Percentiles rank a stretch among this genome's conserved stretches.
phyloP scores from a whole-genome alignment of 768 basidiomycete species.

The Termitomyces eurrhizus region DNA sequence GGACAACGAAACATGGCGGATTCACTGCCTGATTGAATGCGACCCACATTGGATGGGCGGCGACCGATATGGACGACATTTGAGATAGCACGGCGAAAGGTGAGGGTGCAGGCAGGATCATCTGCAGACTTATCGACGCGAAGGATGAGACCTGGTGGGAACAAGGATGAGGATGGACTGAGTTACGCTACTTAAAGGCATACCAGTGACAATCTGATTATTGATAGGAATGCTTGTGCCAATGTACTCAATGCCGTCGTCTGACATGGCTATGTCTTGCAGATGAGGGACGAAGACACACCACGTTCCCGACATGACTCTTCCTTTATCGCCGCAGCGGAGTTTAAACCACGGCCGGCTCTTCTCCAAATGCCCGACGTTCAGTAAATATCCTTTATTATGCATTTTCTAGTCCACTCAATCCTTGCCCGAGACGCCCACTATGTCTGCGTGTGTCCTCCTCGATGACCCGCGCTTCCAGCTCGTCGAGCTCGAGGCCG shows the following conservation, averaged over 20 bases:
- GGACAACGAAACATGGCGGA: conserved; percentile 70
- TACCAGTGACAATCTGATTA: conserved; percentile 37
- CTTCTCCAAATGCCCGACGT: neutral
- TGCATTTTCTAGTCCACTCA: neutral
- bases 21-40: conserved; percentile 32
- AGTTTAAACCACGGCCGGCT: conserved; percentile 13
- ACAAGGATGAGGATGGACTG: conserved; percentile 16
- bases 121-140: conserved; percentile 51
- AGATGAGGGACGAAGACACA: conserved; percentile 10
- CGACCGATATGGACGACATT: conserved; percentile 64
- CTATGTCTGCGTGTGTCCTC: neutral
- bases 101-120: conserved; percentile 40
- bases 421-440: neutral
- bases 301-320: conserved; percentile 11
- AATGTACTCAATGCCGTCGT: conserved; percentile 62
- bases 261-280: conserved; percentile 27
- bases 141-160: conserved; percentile 50
- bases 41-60: conserved; percentile 48
- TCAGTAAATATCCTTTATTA: neutral
- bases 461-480: conserved; percentile 14
- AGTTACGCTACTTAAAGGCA: neutral
- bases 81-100: conserved; percentile 49
- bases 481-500: conserved; percentile 13
- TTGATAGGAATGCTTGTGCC: conserved; percentile 36
- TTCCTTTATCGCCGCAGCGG: conserved; percentile 16